These are phyloP conservation scores for Neoconidiobolus thromboides DNA, from an alignment of 371 early-diverging fungal genomes.

Conservation along the genomic window DNA sequence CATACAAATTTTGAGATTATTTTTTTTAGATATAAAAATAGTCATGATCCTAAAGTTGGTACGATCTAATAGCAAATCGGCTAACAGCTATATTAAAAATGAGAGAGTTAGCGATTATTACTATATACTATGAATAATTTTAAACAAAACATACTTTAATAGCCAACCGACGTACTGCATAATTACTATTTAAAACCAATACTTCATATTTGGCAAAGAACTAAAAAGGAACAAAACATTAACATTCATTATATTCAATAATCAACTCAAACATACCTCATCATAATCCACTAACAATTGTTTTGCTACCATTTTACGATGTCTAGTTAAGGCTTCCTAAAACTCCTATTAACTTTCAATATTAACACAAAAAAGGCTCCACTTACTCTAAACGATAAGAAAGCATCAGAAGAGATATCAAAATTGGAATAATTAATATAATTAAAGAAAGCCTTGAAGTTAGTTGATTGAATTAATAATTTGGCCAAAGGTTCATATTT, in stretches of 20 bases:
- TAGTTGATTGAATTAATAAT: background rate
- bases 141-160: background rate
- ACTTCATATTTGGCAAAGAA: background rate
- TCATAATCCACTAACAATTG: background rate
- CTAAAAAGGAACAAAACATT: background rate
- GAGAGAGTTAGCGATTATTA: too few species aligned
- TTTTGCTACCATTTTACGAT: background rate
- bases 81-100: background rate
- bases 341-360: background rate
- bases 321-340: constrained; percentile 1
- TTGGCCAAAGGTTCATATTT: background rate
- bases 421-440: constrained; percentile 2
- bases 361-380: background rate
- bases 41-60: constrained; percentile 2
- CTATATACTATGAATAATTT: too few species aligned
- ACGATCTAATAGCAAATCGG: background rate
- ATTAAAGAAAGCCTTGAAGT: constrained; percentile 2
- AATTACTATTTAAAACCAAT: background rate
- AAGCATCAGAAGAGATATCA: constrained; percentile 1
- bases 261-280: background rate
- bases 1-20: constrained; percentile 1
- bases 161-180: background rate
- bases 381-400: constrained; percentile 1
- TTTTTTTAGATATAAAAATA: background rate
- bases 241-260: background rate